Evolutionary conservation across 2,329 filamentous ascomycete genomes (phyloP).

Genomic region (Coccinonectria pachysandricola): DNA sequence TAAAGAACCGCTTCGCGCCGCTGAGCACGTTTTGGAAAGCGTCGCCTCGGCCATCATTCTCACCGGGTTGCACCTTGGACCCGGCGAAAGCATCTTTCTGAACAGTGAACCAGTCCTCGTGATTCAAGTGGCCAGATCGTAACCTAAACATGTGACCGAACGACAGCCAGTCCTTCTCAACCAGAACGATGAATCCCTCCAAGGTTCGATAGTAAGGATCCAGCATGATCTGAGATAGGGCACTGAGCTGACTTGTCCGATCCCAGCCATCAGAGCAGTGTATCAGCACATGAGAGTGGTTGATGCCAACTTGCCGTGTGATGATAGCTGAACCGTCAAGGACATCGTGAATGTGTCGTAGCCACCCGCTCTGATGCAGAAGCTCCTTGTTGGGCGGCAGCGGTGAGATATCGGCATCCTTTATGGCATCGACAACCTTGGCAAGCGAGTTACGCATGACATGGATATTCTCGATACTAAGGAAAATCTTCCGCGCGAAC

Average conservation of each 20-base stretch:
- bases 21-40: constrained; percentile 80
- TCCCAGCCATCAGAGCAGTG: constrained; percentile 99
- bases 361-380: constrained; percentile 76
- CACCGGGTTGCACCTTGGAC: constrained; percentile 49
- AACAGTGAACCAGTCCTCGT: constrained; percentile 87
- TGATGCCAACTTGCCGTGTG: constrained; percentile 76
- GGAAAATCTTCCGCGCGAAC: constrained; percentile 79
- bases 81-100: constrained; percentile 71
- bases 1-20: constrained; percentile 84
- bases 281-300: constrained; percentile 89
- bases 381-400: constrained; percentile 73
- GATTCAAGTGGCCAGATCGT: constrained; percentile 76
- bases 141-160: constrained; percentile 97
- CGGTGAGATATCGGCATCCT: constrained; percentile 80
- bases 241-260: constrained; percentile 87
- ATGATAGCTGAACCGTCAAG: constrained; percentile 79
- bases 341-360: constrained; percentile 78
- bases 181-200: constrained; percentile 84
- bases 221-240: constrained; percentile 82
- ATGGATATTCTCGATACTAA: constrained; percentile 97
- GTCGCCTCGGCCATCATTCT: constrained; percentile 54
- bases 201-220: constrained; percentile 93
- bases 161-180: constrained; percentile 96
- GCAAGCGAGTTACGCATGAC: constrained; percentile 90
- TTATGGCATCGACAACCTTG: constrained; percentile 79